Base-by-base conservation (phyloP, 2,329 filamentous ascomycete species). In the Thielaviopsis ethacetica region DNA sequence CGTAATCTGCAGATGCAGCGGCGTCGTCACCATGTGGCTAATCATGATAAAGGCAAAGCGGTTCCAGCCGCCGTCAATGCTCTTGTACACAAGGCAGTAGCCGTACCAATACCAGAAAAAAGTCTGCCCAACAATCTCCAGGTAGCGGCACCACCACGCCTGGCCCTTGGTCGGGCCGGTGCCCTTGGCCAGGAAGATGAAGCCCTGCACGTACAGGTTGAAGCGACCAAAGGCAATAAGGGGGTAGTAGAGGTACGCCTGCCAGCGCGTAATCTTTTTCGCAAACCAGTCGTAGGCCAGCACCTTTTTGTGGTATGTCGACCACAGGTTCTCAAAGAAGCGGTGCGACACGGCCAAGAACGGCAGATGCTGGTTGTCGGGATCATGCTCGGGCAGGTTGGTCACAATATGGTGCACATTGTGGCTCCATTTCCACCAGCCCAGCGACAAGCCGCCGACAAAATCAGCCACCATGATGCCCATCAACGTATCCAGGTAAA, bases 391-490 rank as follows among this genome's bases (percentile, higher is more conserved):
- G 15, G 91, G 88, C 51, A 86, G 86, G 70, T 97, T 97, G 19
- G 93, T 97, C 57, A 97, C 86, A 65, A 97, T 90, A 67, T 97
- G 91, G 68, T 97, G 91, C 9, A 96, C 90, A 67, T 97, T 97
- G 71, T 97, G 91, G 68, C 84, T 96, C 62, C 83, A 80, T 72
- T 97, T 97, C 91, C 93, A 98, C 93, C 93, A 98, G 52, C 91
- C 88, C 58, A 95, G 73, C 26, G 89, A 95, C 38, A 98, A 72
- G 0, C 93, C 93, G 44, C 93, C 93, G 21, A 93, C 74, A 65
- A 86, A 97, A 69, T 95, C 86, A 57, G 91, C 90, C 66, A 96
- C 86, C 63, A 95, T 73, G 67, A 97, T 95, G 54, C 89, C 91
- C 62, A 98, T 88, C 54, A 86, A 76, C 1, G 85, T 86, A 70